Evolutionary conservation across 805 yeast genomes (phyloP).

Genomic region (Candida ficus): DNA sequence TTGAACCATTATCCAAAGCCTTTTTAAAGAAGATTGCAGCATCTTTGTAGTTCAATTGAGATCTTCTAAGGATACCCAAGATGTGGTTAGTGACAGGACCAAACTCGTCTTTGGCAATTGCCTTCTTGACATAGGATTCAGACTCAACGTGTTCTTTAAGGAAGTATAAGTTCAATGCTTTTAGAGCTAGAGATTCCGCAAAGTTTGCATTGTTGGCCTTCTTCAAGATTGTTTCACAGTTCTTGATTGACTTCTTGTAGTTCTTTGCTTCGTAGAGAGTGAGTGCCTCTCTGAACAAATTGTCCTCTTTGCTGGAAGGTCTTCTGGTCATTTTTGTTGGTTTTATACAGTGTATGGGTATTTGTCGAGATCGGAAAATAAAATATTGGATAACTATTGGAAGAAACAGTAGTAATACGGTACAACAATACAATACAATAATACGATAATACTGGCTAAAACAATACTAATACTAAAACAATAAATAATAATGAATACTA

Average conservation of each 20-base stretch:
- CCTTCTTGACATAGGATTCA: slow-evolving; percentile 52
- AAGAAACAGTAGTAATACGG: too few relatives aligned
- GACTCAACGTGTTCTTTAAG: slow-evolving; percentile 61
- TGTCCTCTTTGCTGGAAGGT: slow-evolving; percentile 52
- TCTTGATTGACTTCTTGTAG: slow-evolving; percentile 78
- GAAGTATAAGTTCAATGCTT: slow-evolving; percentile 65
- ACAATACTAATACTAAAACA: too few relatives aligned
- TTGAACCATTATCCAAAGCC: slow-evolving; percentile 72
- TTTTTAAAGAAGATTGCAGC: slow-evolving; percentile 75
- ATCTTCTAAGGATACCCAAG: slow-evolving; percentile 76
- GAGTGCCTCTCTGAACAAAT: slow-evolving; percentile 74
- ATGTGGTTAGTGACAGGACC: slow-evolving; percentile 80
- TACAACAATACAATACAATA: too few relatives aligned
- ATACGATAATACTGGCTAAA: too few relatives aligned
- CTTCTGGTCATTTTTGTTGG: slow-evolving; percentile 4
- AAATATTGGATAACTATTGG: too few relatives aligned
- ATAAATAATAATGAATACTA: too few relatives aligned
- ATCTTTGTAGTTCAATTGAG: slow-evolving; percentile 60
- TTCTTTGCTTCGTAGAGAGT: slow-evolving; percentile 79
- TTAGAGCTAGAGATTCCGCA: slow-evolving; percentile 77
- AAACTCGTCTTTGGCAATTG: slow-evolving; percentile 50
- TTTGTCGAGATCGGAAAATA: too few relatives aligned
- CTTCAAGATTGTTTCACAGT: slow-evolving; percentile 70
- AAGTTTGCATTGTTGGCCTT: slow-evolving; percentile 74
- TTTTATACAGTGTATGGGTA: not conserved